Evolutionary conservation across 2,329 filamentous ascomycete species (phyloP), one percentile per base, ranked within the genome.

Genomic region (Epichloe aotearoae): DNA sequence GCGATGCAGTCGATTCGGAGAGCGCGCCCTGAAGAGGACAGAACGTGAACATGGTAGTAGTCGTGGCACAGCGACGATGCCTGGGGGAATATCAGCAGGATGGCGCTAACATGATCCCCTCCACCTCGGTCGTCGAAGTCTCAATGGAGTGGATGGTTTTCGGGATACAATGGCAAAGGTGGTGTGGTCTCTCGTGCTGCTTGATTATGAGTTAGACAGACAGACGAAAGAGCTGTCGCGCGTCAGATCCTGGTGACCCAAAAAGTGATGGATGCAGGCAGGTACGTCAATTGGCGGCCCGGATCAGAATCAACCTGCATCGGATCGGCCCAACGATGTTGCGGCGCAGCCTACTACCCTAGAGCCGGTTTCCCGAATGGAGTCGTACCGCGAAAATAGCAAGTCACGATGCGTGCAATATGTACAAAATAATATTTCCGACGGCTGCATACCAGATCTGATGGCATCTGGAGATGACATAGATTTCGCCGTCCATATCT

Each of bases 21-120:
- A 94, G 88, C 54, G 93, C 91, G 64, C 93, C 93, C 59, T 95
- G 83, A 52, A 98, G 75, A 45, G 93, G 83, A 62, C 86, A 94
- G 70, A 97, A 96, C 57, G 86, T 95, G 74, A 98, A 97, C 93
- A 98, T 98, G 61, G 57, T 69, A 60, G 57, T 69, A 64, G 59
- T 43, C 15, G 52, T 42, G 47, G n/a, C 23, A 17, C 41, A 40
- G 41, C 46, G 48, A 50, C n/a, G 20, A 38, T 49, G 40, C 15
- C 20, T 30, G 39, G 39, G 20, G 10, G 15, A 12, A 10, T 47
- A 42, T 33, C 30, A 42, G 47, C 19, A 49, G 11, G 11, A 5
- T 17, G 40, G 17, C 20, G 30, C 47, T 44, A n/a, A 49, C 47
- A 49, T 49, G 50, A 45, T 50, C 41, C 34, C 30, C 30, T 50